Evolutionary conservation across 495 filamentous ascomycete species (phyloP).

Genomic region (Penicillium diatomitis): DNA sequence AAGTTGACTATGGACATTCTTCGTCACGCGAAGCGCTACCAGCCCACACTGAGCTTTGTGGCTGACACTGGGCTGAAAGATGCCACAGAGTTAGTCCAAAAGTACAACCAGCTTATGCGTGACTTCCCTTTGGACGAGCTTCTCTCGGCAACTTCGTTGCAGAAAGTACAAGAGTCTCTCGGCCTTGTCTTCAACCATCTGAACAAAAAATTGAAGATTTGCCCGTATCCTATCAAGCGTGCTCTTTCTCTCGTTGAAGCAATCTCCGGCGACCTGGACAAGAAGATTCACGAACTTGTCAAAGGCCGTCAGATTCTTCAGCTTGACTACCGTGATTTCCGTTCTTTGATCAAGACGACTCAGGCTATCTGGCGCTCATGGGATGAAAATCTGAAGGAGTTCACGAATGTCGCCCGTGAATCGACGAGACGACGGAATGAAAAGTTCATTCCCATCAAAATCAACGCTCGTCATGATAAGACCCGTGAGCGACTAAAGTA

Average conservation of each 20-base stretch:
- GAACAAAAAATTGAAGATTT: conserved; percentile 93
- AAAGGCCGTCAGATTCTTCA: conserved; percentile 83
- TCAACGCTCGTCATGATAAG: conserved; percentile 70
- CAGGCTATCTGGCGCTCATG: conserved; percentile 82
- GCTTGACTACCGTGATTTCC: conserved; percentile 84
- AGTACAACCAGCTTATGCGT: conserved; percentile 96
- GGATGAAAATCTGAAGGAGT: conserved; percentile 95
- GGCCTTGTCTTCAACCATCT: conserved; percentile 81
- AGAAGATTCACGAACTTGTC: conserved; percentile 73
- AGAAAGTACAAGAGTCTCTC: conserved; percentile 85
- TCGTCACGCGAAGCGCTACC: conserved; percentile 90
- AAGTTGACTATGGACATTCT: conserved; percentile 87
- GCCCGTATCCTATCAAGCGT: conserved; percentile 84
- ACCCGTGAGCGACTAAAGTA: conserved; percentile 87
- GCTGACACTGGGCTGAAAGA: conserved; percentile 94
- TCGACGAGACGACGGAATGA: conserved; percentile 84
- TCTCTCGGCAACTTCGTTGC: conserved; percentile 78
- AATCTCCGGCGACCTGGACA: conserved; percentile 90
- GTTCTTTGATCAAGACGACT: conserved; percentile 69
- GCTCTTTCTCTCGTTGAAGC: conserved; percentile 93
- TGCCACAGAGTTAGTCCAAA: conserved; percentile 88
- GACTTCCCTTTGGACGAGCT: conserved; percentile 96
- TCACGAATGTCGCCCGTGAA: conserved; percentile 92
- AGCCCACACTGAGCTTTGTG: conserved; percentile 90
- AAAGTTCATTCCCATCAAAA: conserved; percentile 97